Base-by-base conservation (phyloP, 78 protist species). In the Pigoraptor vietnamica region DNA sequence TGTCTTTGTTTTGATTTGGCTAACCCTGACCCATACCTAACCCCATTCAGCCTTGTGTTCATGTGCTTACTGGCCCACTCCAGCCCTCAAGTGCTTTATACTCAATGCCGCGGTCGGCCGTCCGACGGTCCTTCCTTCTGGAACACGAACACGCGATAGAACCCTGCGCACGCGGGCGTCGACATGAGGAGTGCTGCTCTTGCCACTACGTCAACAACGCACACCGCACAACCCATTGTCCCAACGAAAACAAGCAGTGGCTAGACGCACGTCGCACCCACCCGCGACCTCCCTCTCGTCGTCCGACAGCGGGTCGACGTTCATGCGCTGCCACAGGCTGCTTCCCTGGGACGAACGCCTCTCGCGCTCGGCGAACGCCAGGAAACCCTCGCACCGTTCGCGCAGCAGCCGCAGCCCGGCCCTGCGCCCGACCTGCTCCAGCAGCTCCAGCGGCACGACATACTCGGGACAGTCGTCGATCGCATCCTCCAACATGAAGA, bases 391-490 rank as follows among this genome's bases (percentile, higher is more conserved):
- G 84, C 21, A 14, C n/a, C 21, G 84, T 14, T 79, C 32, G 35
- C 67, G 6, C 67, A 48, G 14, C 6, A 79, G 34, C 84, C 10
- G 9, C 21, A 79, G 23, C 6, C 84, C 84, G 84, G 1, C 1
- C 84, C 14, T 25, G 23, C 34, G 34, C 1, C 34, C 84, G 32
- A 79, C 34, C 35, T 25, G 34, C 34, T 79, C 6, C 86, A 81
- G 86, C 38, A 24, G 2, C 0, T 1, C 37, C 19, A 81, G 29
- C 33, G 2, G 37, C 38, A 9, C 34, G 35, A 90, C 34, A 29
- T 92, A 91, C 39, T 93, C 94, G 29, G 91, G 86, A 6, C 23
- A 10, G 39, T 39, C 88, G 37, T 79, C 86, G 37, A 93, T 90
- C 33, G 94, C 90, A 1, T 86, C 92, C 37, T 36, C 39, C 39